Conservation (phyloP, 2,329 filamentous ascomycete genomes). For the Talaromyces sp. region DNA sequence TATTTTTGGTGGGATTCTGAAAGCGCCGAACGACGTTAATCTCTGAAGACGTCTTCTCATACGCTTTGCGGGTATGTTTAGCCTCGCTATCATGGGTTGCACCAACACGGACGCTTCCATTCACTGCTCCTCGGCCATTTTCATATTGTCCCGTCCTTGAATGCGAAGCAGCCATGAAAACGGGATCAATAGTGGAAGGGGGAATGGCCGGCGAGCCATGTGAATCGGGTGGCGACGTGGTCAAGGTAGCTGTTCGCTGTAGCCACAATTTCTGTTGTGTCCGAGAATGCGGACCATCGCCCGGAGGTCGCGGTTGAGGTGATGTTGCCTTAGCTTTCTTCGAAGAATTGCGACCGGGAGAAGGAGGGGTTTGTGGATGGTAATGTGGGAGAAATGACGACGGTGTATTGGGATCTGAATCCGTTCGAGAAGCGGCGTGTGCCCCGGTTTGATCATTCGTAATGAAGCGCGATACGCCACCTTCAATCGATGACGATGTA, state of each 20-base stretch:
- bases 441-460: constrained; percentile 27
- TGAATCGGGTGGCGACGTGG: constrained; percentile 40
- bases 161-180: constrained; percentile 23
- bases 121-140: constrained; percentile 22
- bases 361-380: constrained; percentile 42
- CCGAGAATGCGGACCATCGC: constrained; percentile 39
- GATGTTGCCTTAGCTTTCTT: constrained; percentile 28
- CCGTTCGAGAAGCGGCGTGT: constrained; percentile 32
- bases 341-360: constrained; percentile 27
- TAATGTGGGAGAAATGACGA: constrained; percentile 46
- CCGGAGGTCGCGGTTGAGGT: constrained; percentile 29
- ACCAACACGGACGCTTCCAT: constrained; percentile 25
- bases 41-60: constrained; percentile 40
- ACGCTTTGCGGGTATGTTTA: constrained; percentile 39
- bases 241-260: constrained; percentile 41
- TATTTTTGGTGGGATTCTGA: constrained; percentile 40
- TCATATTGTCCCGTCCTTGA: constrained; percentile 29
- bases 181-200: constrained; percentile 33
- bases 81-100: constrained; percentile 31
- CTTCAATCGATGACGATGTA: constrained; percentile 45
- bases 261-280: constrained; percentile 48
- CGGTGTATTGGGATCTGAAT: constrained; percentile 42
- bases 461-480: constrained; percentile 44
- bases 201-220: constrained; percentile 30
- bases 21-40: constrained; percentile 43